Conservation (phyloP, 129 eudicot genomes). For the Artemisia tridentata region DNA sequence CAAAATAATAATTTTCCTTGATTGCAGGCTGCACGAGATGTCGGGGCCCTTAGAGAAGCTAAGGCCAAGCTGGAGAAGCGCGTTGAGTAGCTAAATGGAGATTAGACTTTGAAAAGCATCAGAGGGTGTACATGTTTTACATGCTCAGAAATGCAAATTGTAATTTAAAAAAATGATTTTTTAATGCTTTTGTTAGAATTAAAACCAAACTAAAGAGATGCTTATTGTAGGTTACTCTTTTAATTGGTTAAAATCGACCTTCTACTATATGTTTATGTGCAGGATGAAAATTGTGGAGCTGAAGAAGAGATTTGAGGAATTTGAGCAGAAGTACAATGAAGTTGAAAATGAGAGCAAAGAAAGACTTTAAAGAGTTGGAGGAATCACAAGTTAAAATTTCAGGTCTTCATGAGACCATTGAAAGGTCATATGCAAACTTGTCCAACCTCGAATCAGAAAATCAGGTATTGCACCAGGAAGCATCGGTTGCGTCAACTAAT, state of each 20-base stretch:
- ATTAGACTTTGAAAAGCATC: slow-evolving; percentile 83
- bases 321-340: too few species aligned
- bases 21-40: too few species aligned
- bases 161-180: background rate
- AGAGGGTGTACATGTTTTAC: slow-evolving; percentile 58
- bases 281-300: too few species aligned
- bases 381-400: slow-evolving; percentile 19
- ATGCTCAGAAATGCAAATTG: background rate
- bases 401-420: slow-evolving; percentile 72
- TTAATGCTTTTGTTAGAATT: background rate
- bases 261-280: too few species aligned
- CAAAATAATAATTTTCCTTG: too few species aligned
- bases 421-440: slow-evolving; percentile 69
- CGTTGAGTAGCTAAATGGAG: slow-evolving; percentile 94
- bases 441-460: slow-evolving; percentile 95
- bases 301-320: too few species aligned
- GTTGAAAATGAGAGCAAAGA: too few species aligned
- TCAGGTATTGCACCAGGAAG: slow-evolving; percentile 94
- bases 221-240: background rate
- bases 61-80: slow-evolving; percentile 99
- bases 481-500: too few species aligned
- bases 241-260: too few species aligned
- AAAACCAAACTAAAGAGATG: too few species aligned
- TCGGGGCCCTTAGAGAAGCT: slow-evolving; percentile 94
- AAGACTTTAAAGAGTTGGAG: too few species aligned